These are phyloP conservation scores for Betula pendula DNA, from an alignment of 306 rosid genomes.

Conservation along the genomic window DNA sequence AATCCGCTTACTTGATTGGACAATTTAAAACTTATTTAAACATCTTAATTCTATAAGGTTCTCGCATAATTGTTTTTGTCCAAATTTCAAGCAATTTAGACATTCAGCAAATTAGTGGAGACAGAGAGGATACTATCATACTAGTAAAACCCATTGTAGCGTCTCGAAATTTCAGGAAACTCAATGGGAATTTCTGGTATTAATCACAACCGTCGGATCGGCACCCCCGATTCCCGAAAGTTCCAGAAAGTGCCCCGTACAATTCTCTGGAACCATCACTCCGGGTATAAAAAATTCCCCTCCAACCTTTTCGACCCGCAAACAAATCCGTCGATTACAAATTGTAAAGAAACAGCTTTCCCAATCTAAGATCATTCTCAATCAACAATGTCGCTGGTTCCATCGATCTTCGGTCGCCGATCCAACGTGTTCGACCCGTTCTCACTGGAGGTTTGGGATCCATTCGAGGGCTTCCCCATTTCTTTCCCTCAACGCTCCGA, in stretches of 20 bases:
- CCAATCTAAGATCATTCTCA: neutral
- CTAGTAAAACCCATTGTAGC: no score
- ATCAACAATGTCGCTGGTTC: constrained; percentile 19
- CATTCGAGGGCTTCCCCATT: constrained; percentile 20
- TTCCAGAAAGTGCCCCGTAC: neutral
- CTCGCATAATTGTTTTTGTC: no score
- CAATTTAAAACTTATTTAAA: no score
- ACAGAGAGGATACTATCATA: no score
- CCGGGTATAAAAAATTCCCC: neutral
- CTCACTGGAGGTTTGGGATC: constrained; percentile 19
- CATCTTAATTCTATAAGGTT: no score
- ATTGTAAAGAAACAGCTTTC: neutral
- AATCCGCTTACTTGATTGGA: no score
- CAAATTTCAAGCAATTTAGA: no score
- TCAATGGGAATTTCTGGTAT: neutral
- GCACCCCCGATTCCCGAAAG: neutral
- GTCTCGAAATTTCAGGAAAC: no score
- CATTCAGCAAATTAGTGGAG: no score
- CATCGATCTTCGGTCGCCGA: constrained; percentile 21
- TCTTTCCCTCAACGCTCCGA: neutral
- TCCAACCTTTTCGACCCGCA: no score
- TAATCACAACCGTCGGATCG: neutral
- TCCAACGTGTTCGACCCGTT: constrained; percentile 20
- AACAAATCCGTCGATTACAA: neutral
- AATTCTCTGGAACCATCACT: neutral